Evolutionary conservation across 495 filamentous ascomycete genomes (phyloP).

Genomic region (Glutinoglossum americanum): DNA sequence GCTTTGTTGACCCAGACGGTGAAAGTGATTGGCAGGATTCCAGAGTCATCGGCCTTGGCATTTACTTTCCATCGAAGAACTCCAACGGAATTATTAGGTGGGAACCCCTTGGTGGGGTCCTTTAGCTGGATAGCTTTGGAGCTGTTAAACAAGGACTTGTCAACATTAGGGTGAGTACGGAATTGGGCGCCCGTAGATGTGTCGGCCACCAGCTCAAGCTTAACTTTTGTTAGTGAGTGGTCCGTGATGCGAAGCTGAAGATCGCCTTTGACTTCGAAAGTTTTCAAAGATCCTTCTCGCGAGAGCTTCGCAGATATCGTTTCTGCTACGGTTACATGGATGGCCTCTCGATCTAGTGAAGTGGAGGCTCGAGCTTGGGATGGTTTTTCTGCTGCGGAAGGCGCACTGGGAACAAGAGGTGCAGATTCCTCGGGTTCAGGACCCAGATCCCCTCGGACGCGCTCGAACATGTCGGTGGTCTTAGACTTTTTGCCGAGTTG

Average conservation of each 20-base stretch:
- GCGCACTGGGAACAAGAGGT: slow-evolving; percentile 50
- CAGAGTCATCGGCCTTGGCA: slow-evolving; percentile 47
- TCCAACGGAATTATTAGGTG: slow-evolving; percentile 70
- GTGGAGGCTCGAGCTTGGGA: slow-evolving; percentile 39
- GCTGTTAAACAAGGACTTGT: slow-evolving; percentile 60
- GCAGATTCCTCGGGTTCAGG: slow-evolving; percentile 54
- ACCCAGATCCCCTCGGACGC: slow-evolving; percentile 73
- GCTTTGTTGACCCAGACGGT: slow-evolving; percentile 90
- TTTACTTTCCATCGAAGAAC: slow-evolving; percentile 74
- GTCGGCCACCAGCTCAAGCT: slow-evolving; percentile 53
- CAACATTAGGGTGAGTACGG: slow-evolving; percentile 86
- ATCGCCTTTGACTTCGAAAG: slow-evolving; percentile 75
- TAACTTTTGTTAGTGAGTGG: slow-evolving; percentile 67
- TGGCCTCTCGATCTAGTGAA: slow-evolving; percentile 49
- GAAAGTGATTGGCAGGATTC: slow-evolving; percentile 67
- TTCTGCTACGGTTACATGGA: slow-evolving; percentile 73
- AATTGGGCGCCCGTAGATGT: slow-evolving; percentile 66
- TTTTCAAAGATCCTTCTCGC: slow-evolving; percentile 63
- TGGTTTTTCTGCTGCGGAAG: slow-evolving; percentile 35
- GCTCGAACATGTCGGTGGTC: slow-evolving; percentile 87
- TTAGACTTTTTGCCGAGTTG: slow-evolving; percentile 96
- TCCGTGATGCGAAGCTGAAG: slow-evolving; percentile 76
- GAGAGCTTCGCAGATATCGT: slow-evolving; percentile 70
- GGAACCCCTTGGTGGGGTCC: slow-evolving; percentile 68
- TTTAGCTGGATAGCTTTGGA: slow-evolving; percentile 65